Conservation (phyloP, 2,329 filamentous ascomycete genomes). For the Calonectria pseudoreteaudii region DNA sequence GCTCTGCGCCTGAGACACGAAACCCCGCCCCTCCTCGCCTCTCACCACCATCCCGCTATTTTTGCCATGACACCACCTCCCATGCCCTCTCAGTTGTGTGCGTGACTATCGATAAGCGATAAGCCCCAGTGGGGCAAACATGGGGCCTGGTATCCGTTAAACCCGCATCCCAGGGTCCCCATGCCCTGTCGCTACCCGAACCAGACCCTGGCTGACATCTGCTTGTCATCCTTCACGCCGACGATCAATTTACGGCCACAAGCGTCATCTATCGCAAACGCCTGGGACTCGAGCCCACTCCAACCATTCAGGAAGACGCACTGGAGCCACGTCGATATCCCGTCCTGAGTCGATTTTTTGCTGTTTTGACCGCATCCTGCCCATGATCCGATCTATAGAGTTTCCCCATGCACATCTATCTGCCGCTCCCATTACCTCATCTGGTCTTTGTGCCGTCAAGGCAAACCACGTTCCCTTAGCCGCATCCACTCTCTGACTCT, state of each 20-base stretch:
- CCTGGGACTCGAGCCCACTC: not conserved
- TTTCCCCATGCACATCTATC: constrained; percentile 10
- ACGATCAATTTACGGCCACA: not conserved
- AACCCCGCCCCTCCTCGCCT: constrained; percentile 10
- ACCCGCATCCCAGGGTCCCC: constrained; percentile 14
- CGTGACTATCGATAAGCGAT: constrained; percentile 32
- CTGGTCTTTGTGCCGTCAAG: not conserved
- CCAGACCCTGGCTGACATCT: constrained; percentile 12
- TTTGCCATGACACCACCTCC: constrained; percentile 3
- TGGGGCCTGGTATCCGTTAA: constrained; percentile 14
- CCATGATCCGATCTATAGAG: constrained; percentile 1
- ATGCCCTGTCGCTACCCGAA: constrained; percentile 6
- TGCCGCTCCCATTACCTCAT: not conserved
- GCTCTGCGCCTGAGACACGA: not conserved
- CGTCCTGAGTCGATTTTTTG: not conserved
- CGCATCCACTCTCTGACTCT: constrained; percentile 17
- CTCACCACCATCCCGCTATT: not conserved
- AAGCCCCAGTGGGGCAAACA: constrained; percentile 16
- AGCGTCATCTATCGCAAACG: not conserved
- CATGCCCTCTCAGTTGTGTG: not conserved
- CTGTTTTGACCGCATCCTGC: not conserved
- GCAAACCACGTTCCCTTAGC: constrained; percentile 3
- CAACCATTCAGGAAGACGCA: not conserved
- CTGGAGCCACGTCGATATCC: not conserved
- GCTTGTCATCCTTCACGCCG: constrained; percentile 10